phyloP scores from a whole-genome alignment of 768 basidiomycete genomes.

The Sistotremastrum niveocremeum region DNA sequence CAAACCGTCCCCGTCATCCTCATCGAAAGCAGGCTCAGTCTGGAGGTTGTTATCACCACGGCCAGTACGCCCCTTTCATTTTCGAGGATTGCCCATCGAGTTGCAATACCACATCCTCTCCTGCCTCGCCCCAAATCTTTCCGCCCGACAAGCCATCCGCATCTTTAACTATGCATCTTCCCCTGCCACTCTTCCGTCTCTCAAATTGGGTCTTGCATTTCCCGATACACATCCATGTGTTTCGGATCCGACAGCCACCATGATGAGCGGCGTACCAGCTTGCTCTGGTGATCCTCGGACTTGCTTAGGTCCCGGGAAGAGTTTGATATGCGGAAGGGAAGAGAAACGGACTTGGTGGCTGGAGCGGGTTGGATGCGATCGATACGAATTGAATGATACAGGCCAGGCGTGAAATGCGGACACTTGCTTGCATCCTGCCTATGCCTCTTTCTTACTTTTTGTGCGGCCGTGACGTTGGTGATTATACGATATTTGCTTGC shows the following conservation, averaged over 20 bases:
- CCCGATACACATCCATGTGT: neutral
- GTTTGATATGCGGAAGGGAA: conserved; percentile 25
- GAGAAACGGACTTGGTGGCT: conserved; percentile 36
- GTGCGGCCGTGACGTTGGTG: too few relatives aligned
- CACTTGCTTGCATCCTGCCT: too few relatives aligned
- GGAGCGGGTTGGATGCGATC: conserved; percentile 29
- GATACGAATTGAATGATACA: conserved; percentile 21
- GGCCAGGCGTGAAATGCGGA: too few relatives aligned
- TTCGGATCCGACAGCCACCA: neutral
- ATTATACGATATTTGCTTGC: too few relatives aligned
- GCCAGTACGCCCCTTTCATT: conserved; percentile 16
- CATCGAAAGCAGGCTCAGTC: neutral
- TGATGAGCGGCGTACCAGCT: conserved; percentile 12
- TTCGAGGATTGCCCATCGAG: conserved; percentile 39
- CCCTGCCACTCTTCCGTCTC: conserved; percentile 29
- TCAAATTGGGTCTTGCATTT: conserved; percentile 12
- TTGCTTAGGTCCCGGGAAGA: conserved; percentile 23
- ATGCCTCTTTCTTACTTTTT: too few relatives aligned
- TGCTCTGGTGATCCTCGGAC: conserved; percentile 24
- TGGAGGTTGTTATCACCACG: neutral
- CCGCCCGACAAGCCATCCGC: conserved; percentile 37
- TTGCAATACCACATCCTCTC: conserved; percentile 44
- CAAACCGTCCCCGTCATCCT: neutral
- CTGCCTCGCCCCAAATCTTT: conserved; percentile 43
- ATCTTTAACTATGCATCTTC: conserved; percentile 39